These are phyloP conservation scores for Dothistroma septosporum DNA, from an alignment of 2,329 filamentous ascomycete genomes.

Conservation along the genomic window DNA sequence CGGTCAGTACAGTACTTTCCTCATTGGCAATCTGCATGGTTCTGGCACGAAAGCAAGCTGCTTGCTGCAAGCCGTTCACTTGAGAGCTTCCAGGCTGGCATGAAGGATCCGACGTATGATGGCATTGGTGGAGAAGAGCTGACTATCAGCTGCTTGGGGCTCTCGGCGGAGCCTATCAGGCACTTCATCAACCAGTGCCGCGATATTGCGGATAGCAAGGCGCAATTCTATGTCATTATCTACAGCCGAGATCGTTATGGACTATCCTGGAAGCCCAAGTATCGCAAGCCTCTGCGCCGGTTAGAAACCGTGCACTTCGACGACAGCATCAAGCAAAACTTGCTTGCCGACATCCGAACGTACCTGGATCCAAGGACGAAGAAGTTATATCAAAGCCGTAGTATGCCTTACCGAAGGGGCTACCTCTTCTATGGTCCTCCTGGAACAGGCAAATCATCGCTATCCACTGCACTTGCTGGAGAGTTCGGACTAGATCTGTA, in stretches of 20 bases:
- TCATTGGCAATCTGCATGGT: slow-evolving; percentile 24
- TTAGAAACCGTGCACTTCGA: slow-evolving; percentile 72
- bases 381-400: slow-evolving; percentile 74
- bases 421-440: slow-evolving; percentile 70
- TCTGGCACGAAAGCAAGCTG: slow-evolving; percentile 18
- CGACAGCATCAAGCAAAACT: slow-evolving; percentile 56
- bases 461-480: slow-evolving; percentile 38
- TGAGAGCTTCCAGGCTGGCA: slow-evolving; percentile 20
- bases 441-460: slow-evolving; percentile 27
- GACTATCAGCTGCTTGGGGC: slow-evolving; percentile 42
- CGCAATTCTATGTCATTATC: slow-evolving; percentile 40
- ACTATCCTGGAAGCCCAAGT: slow-evolving; percentile 32
- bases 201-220: slow-evolving; percentile 37
- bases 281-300: slow-evolving; percentile 56
- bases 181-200: slow-evolving; percentile 40
- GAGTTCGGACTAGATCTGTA: slow-evolving; percentile 39
- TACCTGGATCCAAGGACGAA: slow-evolving; percentile 66
- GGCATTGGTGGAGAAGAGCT: slow-evolving; percentile 26
- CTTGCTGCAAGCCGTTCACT: slow-evolving; percentile 19
- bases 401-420: slow-evolving; percentile 77
- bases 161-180: slow-evolving; percentile 45
- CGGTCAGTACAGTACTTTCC: slow-evolving; percentile 24
- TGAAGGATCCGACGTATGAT: slow-evolving; percentile 24
- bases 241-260: slow-evolving; percentile 38
- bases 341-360: slow-evolving; percentile 68